Base-by-base conservation (phyloP, 768 basidiomycete species). In the Tricholoma saponaceum region DNA sequence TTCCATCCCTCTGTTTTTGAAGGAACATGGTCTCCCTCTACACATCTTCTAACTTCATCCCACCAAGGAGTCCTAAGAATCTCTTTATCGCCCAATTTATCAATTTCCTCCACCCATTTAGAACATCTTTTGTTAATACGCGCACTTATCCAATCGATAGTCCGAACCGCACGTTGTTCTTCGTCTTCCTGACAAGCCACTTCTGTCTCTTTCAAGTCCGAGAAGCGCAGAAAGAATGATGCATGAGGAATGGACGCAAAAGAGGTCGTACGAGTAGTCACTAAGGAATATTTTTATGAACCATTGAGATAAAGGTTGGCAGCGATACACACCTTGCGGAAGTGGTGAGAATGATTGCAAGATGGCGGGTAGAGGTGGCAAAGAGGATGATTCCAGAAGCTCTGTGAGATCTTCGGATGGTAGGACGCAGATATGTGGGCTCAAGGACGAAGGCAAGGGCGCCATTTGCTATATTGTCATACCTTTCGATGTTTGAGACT, bases 261-360 rank as follows among this genome's bases (percentile, higher is more conserved):
- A 3, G 88, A 70, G 2, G 86, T 89, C 5, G 92, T 92, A 25
- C 92, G 81, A 3, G 90, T 90, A 14, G 84, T 89, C 33, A 94
- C 92, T 94, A 62, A 7, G 39, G 41, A 41, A 58, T 51, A 30
- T 55, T 56, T 51, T 14, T 49, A 39, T 46, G 43, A 50, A 20
- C 26, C 26, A 58, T 39, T 51, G 43, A 50, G 43, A 37, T 33
- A 51, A 46, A n/a, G 8, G 47, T 44, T 56, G 23, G 54, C 35
- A 55, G 58, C 22, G 49, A 62, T 22, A 68, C 70, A 51, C 69
- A 89, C 91, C 89, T 79, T 91, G 85, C 0, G 89, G 85, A 52
- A 93, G 74, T 10, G 92, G 92, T 2, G 90, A 89, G 65, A 93
- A 93, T 2, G 89, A 90, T 68, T 93, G 91, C 26, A 93, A 78